Conservation (phyloP, 73 alveolate genomes). For the Effrenium voratum region DNA sequence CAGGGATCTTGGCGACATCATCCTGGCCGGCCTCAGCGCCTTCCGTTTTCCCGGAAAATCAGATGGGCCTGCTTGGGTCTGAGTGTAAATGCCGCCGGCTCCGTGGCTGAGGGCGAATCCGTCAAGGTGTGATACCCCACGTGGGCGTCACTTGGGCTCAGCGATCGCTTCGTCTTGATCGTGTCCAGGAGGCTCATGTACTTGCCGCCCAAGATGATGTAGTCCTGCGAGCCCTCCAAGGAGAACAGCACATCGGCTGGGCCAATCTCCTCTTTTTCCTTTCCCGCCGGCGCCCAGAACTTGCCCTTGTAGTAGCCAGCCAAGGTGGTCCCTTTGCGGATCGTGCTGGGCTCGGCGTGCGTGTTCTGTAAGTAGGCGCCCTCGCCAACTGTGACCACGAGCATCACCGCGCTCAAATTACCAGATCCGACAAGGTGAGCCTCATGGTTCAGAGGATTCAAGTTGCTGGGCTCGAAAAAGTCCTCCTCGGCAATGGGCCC, state of each 20-base stretch:
- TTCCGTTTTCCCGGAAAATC: neutral
- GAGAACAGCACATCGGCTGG: neutral
- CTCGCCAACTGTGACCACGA: neutral
- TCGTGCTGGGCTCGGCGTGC: neutral
- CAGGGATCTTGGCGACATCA: neutral
- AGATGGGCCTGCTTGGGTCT: neutral
- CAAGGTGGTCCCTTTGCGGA: neutral
- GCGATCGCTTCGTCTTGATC: neutral
- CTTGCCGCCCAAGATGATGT: neutral
- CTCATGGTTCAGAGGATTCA: no score
- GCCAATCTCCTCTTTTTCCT: neutral
- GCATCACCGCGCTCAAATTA: no score
- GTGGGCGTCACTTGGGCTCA: neutral
- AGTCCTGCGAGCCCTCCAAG: neutral
- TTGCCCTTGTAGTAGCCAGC: constrained; percentile 30
- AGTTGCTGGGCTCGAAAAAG: no score
- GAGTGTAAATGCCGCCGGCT: neutral
- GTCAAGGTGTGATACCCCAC: neutral
- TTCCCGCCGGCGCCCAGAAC: neutral
- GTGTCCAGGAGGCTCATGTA: neutral
- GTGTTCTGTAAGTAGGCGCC: neutral
- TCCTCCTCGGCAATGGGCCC: no score
- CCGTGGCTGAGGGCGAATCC: neutral
- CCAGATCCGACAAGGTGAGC: no score
- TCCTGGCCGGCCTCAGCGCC: no score